Evolutionary conservation across 2,329 filamentous ascomycete species (phyloP).

Genomic region (Rhinocladiella similis): DNA sequence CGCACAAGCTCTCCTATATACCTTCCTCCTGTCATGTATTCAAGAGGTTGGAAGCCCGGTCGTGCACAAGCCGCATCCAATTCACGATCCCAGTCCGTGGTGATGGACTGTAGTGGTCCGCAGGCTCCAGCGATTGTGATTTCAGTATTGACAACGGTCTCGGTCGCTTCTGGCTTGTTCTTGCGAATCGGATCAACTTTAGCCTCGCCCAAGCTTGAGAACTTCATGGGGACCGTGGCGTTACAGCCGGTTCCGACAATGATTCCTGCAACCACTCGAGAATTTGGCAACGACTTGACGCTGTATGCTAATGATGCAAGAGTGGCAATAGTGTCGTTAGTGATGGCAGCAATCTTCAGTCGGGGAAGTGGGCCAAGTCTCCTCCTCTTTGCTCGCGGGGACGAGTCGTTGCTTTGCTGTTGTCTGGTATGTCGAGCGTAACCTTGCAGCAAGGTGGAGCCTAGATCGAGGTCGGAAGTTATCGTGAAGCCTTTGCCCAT

Average conservation of each 20-base stretch:
- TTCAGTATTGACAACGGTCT: slow-evolving; percentile 78
- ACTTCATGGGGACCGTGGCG: slow-evolving; percentile 71
- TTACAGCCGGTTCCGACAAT: slow-evolving; percentile 83
- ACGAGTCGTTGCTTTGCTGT: slow-evolving; percentile 33
- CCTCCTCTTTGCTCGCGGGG: slow-evolving; percentile 46
- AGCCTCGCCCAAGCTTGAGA: slow-evolving; percentile 61
- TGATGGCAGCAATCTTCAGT: slow-evolving; percentile 72
- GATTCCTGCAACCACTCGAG: slow-evolving; percentile 72
- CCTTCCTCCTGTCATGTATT: slow-evolving; percentile 80
- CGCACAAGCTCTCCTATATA: slow-evolving; percentile 77
- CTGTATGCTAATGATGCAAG: slow-evolving; percentile 75
- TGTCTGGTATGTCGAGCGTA: slow-evolving; percentile 53
- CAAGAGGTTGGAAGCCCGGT: slow-evolving; percentile 77
- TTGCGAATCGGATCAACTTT: slow-evolving; percentile 59
- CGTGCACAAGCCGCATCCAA: slow-evolving; percentile 67
- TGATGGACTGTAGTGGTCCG: slow-evolving; percentile 65
- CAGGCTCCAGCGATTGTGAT: slow-evolving; percentile 78
- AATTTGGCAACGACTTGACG: slow-evolving; percentile 60
- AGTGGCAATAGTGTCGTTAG: slow-evolving; percentile 79
- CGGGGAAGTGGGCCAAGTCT: slow-evolving; percentile 55
- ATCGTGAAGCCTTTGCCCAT: slow-evolving; percentile 62
- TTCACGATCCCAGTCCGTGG: slow-evolving; percentile 69
- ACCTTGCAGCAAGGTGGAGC: slow-evolving; percentile 54
- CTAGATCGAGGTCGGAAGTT: slow-evolving; percentile 55
- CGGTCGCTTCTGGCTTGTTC: slow-evolving; percentile 53